Evolutionary conservation across 805 yeast species (phyloP).

Genomic region (Hanseniaspora mollemarum): DNA sequence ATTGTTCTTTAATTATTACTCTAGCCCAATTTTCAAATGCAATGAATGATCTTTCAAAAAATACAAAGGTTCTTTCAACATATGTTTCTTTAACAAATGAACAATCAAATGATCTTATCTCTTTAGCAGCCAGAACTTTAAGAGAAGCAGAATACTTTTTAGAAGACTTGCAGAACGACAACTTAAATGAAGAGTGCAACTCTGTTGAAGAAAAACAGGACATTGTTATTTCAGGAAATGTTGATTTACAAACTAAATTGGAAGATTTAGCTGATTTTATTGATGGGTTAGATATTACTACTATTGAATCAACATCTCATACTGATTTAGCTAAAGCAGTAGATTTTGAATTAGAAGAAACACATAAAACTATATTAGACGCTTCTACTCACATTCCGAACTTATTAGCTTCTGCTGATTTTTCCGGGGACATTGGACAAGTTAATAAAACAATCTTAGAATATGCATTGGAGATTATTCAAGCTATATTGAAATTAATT

Average conservation of each 20-base stretch:
- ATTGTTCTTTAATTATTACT: conserved; percentile 47
- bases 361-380: conserved; percentile 55
- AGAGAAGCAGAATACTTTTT: conserved; percentile 52
- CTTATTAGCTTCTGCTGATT: conserved; percentile 39
- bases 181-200: conserved; percentile 41
- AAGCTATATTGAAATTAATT: conserved; percentile 62
- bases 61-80: conserved; percentile 23
- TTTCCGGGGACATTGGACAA: conserved; percentile 46
- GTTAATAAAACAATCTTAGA: conserved; percentile 65
- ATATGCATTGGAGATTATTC: conserved; percentile 70
- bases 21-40: conserved; percentile 54
- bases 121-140: conserved; percentile 39
- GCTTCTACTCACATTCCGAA: conserved; percentile 52
- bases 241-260: conserved; percentile 59
- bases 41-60: conserved; percentile 50
- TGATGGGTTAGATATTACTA: conserved; percentile 33
- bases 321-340: conserved; percentile 61
- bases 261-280: conserved; percentile 53
- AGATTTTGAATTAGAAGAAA: conserved; percentile 58
- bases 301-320: conserved; percentile 25
- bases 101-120: conserved; percentile 14
- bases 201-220: conserved; percentile 59
- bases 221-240: conserved; percentile 60
- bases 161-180: conserved; percentile 29
- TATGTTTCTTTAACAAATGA: not conserved